phyloP scores from a whole-genome alignment of 768 basidiomycete species.

The Mycena floridula region DNA sequence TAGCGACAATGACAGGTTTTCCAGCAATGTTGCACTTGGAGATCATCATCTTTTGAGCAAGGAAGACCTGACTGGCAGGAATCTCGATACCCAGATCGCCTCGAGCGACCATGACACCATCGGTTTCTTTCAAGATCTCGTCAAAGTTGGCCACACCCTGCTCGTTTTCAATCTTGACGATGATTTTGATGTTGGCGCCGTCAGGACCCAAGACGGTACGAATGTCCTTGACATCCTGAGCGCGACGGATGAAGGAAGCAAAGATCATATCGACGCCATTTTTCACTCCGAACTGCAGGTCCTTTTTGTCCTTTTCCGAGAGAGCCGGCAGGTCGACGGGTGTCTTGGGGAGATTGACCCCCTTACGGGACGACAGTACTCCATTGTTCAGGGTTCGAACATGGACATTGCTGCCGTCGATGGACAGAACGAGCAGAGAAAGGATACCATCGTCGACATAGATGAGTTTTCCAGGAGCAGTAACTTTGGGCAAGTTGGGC shows the following conservation, averaged over 20 bases:
- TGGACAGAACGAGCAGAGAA: constrained; percentile 85
- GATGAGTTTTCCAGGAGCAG: constrained; percentile 93
- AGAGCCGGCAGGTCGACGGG: constrained; percentile 95
- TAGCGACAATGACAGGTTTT: constrained; percentile 98
- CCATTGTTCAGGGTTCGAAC: constrained; percentile 91
- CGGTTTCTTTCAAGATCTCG: constrained; percentile 90
- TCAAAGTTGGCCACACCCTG: constrained; percentile 99
- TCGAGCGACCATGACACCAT: constrained; percentile 99
- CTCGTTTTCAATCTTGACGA: constrained; percentile 99
- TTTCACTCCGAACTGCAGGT: constrained; percentile 90
- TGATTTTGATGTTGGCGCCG: constrained; percentile 95
- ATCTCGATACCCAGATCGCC: constrained; percentile 99
- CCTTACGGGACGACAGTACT: constrained; percentile 91
- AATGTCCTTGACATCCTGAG: constrained; percentile 91
- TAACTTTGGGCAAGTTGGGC: constrained; percentile 93
- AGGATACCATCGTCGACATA: constrained; percentile 96
- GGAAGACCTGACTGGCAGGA: constrained; percentile 97
- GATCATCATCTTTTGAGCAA: constrained; percentile 99
- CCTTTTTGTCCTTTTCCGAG: constrained; percentile 97
- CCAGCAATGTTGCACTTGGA: constrained; percentile 97
- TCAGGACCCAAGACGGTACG: constrained; percentile 90
- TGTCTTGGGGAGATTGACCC: constrained; percentile 98
- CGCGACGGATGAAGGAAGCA: constrained; percentile 97
- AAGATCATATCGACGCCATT: constrained; percentile 99
- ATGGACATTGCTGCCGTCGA: constrained; percentile 75